Evolutionary conservation across 495 filamentous ascomycete genomes (phyloP).

Genomic region (Tuber brumale): DNA sequence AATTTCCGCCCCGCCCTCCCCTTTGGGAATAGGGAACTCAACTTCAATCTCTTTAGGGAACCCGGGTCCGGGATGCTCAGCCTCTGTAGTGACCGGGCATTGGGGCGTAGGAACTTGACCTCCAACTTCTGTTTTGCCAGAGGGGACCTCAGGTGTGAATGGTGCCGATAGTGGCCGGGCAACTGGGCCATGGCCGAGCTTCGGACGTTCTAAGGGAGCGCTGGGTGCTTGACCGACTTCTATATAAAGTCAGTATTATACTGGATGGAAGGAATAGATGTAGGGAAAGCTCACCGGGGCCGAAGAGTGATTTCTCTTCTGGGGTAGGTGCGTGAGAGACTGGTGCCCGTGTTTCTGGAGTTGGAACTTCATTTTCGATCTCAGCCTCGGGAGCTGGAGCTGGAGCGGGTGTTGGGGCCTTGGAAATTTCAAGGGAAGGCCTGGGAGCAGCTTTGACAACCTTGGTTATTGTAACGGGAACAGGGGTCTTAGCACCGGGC

Average conservation of each 20-base stretch:
- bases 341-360: not conserved
- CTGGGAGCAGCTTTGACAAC: no score
- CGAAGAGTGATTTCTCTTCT: not conserved
- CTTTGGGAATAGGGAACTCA: not conserved
- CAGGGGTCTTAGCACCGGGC: constrained; percentile 12
- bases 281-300: not conserved
- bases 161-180: not conserved
- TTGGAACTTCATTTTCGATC: not conserved
- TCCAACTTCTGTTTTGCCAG: not conserved
- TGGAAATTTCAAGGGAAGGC: no score
- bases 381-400: not conserved
- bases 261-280: not conserved
- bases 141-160: not conserved
- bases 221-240: constrained; percentile 3
- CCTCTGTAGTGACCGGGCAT: not conserved
- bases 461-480: not conserved
- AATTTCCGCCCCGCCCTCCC: not conserved
- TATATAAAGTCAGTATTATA: not conserved
- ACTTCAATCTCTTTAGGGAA: not conserved
- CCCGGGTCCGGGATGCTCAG: not conserved
- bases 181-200: not conserved
- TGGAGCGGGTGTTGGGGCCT: no score
- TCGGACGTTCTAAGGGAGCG: not conserved
- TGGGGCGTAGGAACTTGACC: not conserved
- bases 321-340: not conserved